Percentiles rank a stretch among this genome's conserved stretches.
Evolutionary conservation across 2,329 filamentous ascomycete genomes (phyloP).

Genomic region (Ceratocystiopsis minuta): DNA sequence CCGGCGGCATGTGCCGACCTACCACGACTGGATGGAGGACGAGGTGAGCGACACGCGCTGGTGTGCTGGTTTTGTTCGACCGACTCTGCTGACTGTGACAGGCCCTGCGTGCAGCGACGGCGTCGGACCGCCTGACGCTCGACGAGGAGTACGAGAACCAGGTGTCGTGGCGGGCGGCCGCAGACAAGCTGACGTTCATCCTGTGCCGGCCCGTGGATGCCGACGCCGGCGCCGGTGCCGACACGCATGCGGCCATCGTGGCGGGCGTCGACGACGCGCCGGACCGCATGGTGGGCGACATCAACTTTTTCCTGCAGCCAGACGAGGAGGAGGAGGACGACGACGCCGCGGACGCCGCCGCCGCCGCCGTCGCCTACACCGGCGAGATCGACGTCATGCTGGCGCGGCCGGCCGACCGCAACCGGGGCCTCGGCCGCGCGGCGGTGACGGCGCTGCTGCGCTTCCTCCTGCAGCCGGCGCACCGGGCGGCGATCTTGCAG

Average conservation of each 20-base stretch:
- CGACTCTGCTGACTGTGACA: slow-evolving; percentile 16
- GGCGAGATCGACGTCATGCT: slow-evolving; percentile 85
- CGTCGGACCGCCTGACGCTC: slow-evolving; percentile 67
- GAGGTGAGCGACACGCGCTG: slow-evolving; percentile 25
- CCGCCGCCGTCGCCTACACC: slow-evolving; percentile 15
- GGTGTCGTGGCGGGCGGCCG: slow-evolving; percentile 60
- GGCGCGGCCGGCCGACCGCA: slow-evolving; percentile 36
- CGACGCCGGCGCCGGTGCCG: neutral
- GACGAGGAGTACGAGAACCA: slow-evolving; percentile 84
- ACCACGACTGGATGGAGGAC: slow-evolving; percentile 87
- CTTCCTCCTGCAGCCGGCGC: slow-evolving; percentile 34
- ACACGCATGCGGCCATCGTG: neutral
- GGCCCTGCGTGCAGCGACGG: slow-evolving; percentile 67
- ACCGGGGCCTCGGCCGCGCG: slow-evolving; percentile 45
- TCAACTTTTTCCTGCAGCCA: slow-evolving; percentile 62
- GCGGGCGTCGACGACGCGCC: slow-evolving; percentile 32
- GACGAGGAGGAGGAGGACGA: slow-evolving; percentile 32
- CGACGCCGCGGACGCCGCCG: slow-evolving; percentile 20
- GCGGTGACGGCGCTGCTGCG: slow-evolving; percentile 49
- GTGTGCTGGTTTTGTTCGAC: neutral
- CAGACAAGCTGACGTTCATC: slow-evolving; percentile 88
- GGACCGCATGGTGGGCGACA: slow-evolving; percentile 49
- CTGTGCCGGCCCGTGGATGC: slow-evolving; percentile 32
- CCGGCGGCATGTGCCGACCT: slow-evolving; percentile 59
- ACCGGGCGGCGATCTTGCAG: slow-evolving; percentile 30